A percentile compares a stretch with the other conserved stretches of the same genome.
phyloP scores from a whole-genome alignment of 805 yeast species.

The Ogataea angusta region DNA sequence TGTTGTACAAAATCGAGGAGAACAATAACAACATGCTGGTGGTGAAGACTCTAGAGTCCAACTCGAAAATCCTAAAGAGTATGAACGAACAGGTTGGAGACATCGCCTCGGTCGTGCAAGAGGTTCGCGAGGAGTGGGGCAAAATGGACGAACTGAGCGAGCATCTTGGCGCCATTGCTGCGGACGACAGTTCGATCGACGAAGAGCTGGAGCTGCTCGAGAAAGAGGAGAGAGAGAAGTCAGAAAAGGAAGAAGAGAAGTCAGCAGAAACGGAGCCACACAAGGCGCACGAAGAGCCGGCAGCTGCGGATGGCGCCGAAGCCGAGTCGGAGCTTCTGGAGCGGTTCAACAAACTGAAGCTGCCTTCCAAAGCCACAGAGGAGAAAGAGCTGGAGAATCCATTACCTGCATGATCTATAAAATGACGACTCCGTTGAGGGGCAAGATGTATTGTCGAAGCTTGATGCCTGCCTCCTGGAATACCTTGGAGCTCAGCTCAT shows the following conservation, averaged over 20 bases:
- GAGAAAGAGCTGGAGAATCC: neutral
- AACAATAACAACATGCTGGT: slow-evolving; percentile 25
- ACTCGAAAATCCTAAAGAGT: slow-evolving; percentile 22
- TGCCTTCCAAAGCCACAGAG: slow-evolving; percentile 1
- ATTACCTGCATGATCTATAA: slow-evolving; percentile 3
- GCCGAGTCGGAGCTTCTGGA: slow-evolving; percentile 7
- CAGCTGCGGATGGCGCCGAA: neutral
- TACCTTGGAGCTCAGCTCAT: slow-evolving; percentile 66
- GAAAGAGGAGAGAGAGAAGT: slow-evolving; percentile 6
- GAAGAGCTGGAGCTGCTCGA: slow-evolving; percentile 18
- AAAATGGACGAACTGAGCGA: slow-evolving; percentile 19
- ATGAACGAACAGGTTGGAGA: slow-evolving; percentile 24
- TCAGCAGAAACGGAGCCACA: slow-evolving; percentile 4
- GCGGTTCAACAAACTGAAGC: slow-evolving; percentile 9
- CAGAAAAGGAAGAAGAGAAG: neutral
- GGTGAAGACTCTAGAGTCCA: slow-evolving; percentile 24
- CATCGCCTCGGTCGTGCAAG: slow-evolving; percentile 23
- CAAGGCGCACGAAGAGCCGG: slow-evolving; percentile 7
- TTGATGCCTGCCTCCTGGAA: slow-evolving; percentile 69
- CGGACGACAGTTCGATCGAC: slow-evolving; percentile 25
- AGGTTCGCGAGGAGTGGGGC: slow-evolving; percentile 17
- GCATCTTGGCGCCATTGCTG: slow-evolving; percentile 9
- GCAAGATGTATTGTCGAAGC: slow-evolving; percentile 57
- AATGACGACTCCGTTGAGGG: slow-evolving; percentile 30
- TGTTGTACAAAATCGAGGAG: slow-evolving; percentile 27